Conservation (phyloP, 2,329 filamentous ascomycete genomes). For the Colletotrichum spaethianum region DNA sequence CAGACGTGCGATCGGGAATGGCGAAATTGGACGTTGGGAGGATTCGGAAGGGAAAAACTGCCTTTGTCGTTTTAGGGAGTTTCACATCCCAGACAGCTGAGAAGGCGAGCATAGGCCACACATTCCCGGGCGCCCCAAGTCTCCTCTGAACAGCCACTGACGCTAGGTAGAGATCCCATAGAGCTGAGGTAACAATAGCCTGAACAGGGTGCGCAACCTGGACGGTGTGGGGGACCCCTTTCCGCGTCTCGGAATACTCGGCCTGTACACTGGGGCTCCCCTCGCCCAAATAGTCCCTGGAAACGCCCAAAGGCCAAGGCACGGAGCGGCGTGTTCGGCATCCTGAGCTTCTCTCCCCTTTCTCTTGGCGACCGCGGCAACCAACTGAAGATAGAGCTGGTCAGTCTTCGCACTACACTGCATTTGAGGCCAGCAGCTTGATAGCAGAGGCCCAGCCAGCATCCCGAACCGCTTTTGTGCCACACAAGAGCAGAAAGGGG, state of each 20-base stretch:
- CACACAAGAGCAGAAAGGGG: slow-evolving; percentile 9
- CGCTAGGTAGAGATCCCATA: slow-evolving; percentile 23
- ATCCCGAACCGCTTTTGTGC: slow-evolving; percentile 7
- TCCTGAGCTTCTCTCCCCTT: neutral
- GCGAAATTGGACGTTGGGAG: slow-evolving; percentile 6
- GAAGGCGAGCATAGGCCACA: slow-evolving; percentile 24
- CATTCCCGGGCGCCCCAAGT: slow-evolving; percentile 8
- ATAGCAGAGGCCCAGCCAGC: slow-evolving; percentile 19
- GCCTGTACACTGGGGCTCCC: slow-evolving; percentile 26
- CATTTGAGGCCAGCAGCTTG: slow-evolving; percentile 5
- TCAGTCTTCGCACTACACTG: slow-evolving; percentile 17
- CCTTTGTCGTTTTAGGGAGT: slow-evolving; percentile 39
- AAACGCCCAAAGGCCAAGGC: slow-evolving; percentile 20
- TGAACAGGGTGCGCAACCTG: slow-evolving; percentile 7
- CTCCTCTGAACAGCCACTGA: slow-evolving; percentile 21
- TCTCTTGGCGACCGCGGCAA: slow-evolving; percentile 11
- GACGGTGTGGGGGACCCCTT: slow-evolving; percentile 31
- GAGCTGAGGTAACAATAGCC: slow-evolving; percentile 19
- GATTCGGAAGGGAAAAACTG: slow-evolving; percentile 20
- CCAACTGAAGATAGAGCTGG: slow-evolving; percentile 1
- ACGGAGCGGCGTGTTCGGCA: slow-evolving; percentile 27
- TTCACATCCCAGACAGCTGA: slow-evolving; percentile 42
- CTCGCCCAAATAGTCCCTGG: slow-evolving; percentile 25
- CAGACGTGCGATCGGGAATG: slow-evolving; percentile 5
- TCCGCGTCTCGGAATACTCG: slow-evolving; percentile 27